phyloP scores from a whole-genome alignment of 352 stramenopile species.

The Globisporangium irregulare region DNA sequence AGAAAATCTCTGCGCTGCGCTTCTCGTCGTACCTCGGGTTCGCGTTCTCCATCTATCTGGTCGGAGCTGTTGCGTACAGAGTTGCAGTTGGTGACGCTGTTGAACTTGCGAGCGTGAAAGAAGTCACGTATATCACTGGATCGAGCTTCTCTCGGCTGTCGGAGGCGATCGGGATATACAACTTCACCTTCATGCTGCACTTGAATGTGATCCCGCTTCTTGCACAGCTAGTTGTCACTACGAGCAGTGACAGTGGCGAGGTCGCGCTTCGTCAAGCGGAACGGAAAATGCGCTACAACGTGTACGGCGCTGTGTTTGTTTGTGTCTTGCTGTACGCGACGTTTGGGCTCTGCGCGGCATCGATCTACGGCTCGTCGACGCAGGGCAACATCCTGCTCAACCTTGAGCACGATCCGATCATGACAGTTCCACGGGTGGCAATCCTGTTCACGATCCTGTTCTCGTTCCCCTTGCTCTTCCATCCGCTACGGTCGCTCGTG shows the following conservation, averaged over 20 bases:
- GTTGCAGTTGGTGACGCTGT: slow-evolving; percentile 22
- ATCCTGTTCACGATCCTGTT: slow-evolving; percentile 73
- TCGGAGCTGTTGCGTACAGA: slow-evolving; percentile 58
- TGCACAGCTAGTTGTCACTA: slow-evolving; percentile 42
- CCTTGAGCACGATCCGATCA: slow-evolving; percentile 66
- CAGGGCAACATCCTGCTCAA: slow-evolving; percentile 81
- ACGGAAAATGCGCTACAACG: slow-evolving; percentile 38
- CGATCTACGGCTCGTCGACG: slow-evolving; percentile 58
- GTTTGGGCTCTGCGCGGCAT: slow-evolving; percentile 57
- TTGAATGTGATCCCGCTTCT: slow-evolving; percentile 77
- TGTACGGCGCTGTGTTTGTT: slow-evolving; percentile 40
- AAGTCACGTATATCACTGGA: background rate
- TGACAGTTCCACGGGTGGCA: slow-evolving; percentile 60
- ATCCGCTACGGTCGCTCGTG: slow-evolving; percentile 62
- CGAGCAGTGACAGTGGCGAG: slow-evolving; percentile 7
- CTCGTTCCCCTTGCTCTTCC: slow-evolving; percentile 73
- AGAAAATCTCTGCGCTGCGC: slow-evolving; percentile 69
- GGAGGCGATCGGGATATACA: slow-evolving; percentile 75
- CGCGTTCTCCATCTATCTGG: slow-evolving; percentile 65
- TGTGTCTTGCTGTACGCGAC: slow-evolving; percentile 59
- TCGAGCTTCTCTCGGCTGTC: slow-evolving; percentile 42
- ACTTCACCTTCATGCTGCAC: slow-evolving; percentile 84
- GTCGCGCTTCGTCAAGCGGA: slow-evolving; percentile 23
- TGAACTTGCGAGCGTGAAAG: background rate
- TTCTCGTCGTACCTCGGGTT: slow-evolving; percentile 79